phyloP scores from a whole-genome alignment of 1,284 basidiomycete genomes.

The Sanghuangporus sanghuang region DNA sequence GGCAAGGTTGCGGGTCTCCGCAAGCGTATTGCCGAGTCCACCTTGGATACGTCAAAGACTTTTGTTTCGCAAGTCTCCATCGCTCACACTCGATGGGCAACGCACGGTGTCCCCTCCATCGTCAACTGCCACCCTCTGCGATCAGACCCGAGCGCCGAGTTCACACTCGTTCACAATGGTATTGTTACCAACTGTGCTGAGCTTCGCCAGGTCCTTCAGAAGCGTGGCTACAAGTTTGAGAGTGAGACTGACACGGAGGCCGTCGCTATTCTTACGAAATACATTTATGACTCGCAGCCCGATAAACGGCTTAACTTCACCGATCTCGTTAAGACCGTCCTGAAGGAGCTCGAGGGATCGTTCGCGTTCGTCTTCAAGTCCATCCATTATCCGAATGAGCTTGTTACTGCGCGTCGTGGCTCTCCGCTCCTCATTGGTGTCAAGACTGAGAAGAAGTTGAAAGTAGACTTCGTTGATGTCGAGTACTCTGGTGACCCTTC shows the following conservation, averaged over 20 bases:
- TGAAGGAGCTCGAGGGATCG: constrained; percentile 98
- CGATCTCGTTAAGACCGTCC: constrained; percentile 88
- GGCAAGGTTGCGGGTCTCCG: constrained; percentile 96
- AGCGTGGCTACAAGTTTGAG: constrained; percentile 92
- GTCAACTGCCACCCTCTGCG: constrained; percentile 96
- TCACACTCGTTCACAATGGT: constrained; percentile 97
- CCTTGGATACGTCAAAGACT: constrained; percentile 76
- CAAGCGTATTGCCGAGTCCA: constrained; percentile 82
- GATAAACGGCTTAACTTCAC: constrained; percentile 90
- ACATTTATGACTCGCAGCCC: constrained; percentile 92
- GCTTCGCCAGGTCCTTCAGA: constrained; percentile 90
- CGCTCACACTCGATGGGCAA: constrained; percentile 99
- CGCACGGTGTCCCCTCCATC: constrained; percentile 89
- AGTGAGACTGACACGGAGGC: constrained; percentile 98
- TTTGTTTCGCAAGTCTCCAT: constrained; percentile 92
- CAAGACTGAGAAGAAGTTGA: constrained; percentile 99
- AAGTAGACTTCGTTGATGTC: constrained; percentile 99
- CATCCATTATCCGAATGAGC: constrained; percentile 91
- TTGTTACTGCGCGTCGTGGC: constrained; percentile 94
- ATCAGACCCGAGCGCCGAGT: constrained; percentile 79
- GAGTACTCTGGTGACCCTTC: constrained; percentile 79
- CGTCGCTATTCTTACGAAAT: constrained; percentile 94
- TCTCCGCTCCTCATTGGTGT: constrained; percentile 97
- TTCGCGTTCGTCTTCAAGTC: constrained; percentile 99
- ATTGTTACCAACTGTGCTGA: constrained; percentile 96